Percentiles rank a stretch among this genome's conserved stretches.
phyloP scores from a whole-genome alignment of 352 stramenopile genomes.

The Pythium apleroticum region DNA sequence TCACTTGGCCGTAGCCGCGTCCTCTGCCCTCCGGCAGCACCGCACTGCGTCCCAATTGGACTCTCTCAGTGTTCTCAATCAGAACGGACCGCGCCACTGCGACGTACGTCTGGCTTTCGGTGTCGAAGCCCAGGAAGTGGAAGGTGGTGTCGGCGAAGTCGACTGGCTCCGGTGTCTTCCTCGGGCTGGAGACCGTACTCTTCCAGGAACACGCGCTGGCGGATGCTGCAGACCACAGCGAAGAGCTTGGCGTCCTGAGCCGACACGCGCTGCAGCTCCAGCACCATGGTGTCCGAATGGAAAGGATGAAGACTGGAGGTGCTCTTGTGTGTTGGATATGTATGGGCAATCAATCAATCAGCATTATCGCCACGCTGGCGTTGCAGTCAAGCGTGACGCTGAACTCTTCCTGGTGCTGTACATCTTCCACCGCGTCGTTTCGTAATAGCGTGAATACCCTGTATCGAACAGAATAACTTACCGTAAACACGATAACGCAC shows the following conservation, averaged over 20 bases:
- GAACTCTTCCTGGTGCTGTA: too few species aligned
- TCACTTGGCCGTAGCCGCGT: slow-evolving; percentile 8
- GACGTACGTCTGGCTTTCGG: slow-evolving; percentile 15
- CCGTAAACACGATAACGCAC: too few species aligned
- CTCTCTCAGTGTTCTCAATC: not conserved
- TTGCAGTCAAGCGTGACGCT: too few species aligned
- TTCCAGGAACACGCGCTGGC: slow-evolving; percentile 20
- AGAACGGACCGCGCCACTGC: slow-evolving; percentile 19
- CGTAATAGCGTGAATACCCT: too few species aligned
- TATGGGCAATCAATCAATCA: too few species aligned
- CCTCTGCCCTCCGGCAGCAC: slow-evolving; percentile 10
- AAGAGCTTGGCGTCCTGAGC: not conserved
- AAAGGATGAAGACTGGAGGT: too few species aligned
- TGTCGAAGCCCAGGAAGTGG: slow-evolving; percentile 23
- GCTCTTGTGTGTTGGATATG: too few species aligned
- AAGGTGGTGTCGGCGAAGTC: slow-evolving; percentile 12
- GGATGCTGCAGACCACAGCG: slow-evolving; percentile 8
- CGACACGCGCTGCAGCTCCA: not conserved
- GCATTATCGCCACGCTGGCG: too few species aligned
- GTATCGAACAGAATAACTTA: too few species aligned
- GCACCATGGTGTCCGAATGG: slow-evolving; percentile 1
- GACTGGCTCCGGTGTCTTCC: slow-evolving; percentile 19
- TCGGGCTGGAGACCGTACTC: slow-evolving; percentile 20
- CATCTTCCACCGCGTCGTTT: too few species aligned
- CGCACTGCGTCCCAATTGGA: slow-evolving; percentile 20